phyloP scores from a whole-genome alignment of 805 yeast species.

The Schwanniomyces occidentalis region DNA sequence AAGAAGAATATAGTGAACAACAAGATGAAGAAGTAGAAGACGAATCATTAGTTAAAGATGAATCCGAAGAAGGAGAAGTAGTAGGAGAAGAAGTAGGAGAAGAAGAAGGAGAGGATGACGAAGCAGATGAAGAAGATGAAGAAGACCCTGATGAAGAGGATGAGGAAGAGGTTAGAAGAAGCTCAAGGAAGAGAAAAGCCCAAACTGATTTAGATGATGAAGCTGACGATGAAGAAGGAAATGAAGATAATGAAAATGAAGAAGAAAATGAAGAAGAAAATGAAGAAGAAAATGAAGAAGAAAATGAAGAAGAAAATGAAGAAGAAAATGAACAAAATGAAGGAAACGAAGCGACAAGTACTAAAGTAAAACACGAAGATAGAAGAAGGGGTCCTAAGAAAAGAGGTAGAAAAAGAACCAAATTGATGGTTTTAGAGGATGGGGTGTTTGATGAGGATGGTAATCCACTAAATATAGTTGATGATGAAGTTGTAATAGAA shows the following conservation, averaged over 20 bases:
- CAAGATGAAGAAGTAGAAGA: slow-evolving; percentile 9
- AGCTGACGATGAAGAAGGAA: slow-evolving; percentile 24
- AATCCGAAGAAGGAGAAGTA: slow-evolving; percentile 29
- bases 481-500: slow-evolving; percentile 78
- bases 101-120: slow-evolving; percentile 17
- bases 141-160: slow-evolving; percentile 15
- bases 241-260: slow-evolving; percentile 20
- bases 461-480: slow-evolving; percentile 56
- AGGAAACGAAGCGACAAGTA: slow-evolving; percentile 13
- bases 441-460: slow-evolving; percentile 66
- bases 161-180: slow-evolving; percentile 4
- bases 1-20: slow-evolving; percentile 15
- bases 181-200: slow-evolving; percentile 14
- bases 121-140: slow-evolving; percentile 15
- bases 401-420: slow-evolving; percentile 45
- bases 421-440: slow-evolving; percentile 36
- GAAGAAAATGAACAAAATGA: slow-evolving; percentile 23
- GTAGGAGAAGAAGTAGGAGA: slow-evolving; percentile 19
- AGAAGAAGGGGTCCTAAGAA: slow-evolving; percentile 32
- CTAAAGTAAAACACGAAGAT: slow-evolving; percentile 8
- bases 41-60: slow-evolving; percentile 8
- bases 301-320: slow-evolving; percentile 22
- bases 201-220: slow-evolving; percentile 27
- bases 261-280: slow-evolving; percentile 11
- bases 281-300: slow-evolving; percentile 17